Percentiles rank a stretch among this genome's conserved stretches.
Evolutionary conservation across 208 protist genomes (phyloP).

Genomic region (Lotmaria passim): DNA sequence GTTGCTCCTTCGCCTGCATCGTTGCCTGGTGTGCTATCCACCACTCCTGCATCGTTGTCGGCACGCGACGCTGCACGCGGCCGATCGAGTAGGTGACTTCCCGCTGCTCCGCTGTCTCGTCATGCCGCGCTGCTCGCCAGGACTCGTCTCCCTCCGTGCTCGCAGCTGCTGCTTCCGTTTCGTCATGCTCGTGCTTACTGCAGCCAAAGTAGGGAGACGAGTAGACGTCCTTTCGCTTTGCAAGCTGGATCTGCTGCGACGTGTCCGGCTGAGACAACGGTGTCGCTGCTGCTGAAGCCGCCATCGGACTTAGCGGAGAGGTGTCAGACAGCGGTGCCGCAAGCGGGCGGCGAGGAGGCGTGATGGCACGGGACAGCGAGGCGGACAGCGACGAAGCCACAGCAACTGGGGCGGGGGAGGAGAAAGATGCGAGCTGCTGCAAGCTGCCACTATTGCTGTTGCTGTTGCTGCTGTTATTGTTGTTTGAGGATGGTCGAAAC

Average conservation of each 20-base stretch:
- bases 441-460: too few relatives aligned
- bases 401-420: neutral
- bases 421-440: neutral
- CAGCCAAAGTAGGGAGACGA: neutral
- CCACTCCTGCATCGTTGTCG: constrained; percentile 27
- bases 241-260: too few relatives aligned
- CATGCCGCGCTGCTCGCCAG: constrained; percentile 6
- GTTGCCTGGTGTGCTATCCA: constrained; percentile 15
- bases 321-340: constrained; percentile 1
- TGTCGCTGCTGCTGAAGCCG: neutral
- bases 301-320: neutral
- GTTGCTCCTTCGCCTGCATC: constrained; percentile 8
- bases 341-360: too few relatives aligned
- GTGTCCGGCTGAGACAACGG: too few relatives aligned
- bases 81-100: constrained; percentile 36
- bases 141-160: neutral
- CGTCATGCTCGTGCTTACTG: too few relatives aligned
- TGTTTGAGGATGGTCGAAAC: constrained; percentile 22
- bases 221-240: too few relatives aligned
- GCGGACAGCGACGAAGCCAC: neutral
- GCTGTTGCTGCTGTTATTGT: neutral
- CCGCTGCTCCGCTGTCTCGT: constrained; percentile 27
- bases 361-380: neutral
- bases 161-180: too few relatives aligned
- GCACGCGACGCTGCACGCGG: constrained; percentile 9